A percentile compares a stretch with the other conserved stretches of the same genome.
phyloP scores from a whole-genome alignment of 2,329 filamentous ascomycete species.

The Penicillium sp. region DNA sequence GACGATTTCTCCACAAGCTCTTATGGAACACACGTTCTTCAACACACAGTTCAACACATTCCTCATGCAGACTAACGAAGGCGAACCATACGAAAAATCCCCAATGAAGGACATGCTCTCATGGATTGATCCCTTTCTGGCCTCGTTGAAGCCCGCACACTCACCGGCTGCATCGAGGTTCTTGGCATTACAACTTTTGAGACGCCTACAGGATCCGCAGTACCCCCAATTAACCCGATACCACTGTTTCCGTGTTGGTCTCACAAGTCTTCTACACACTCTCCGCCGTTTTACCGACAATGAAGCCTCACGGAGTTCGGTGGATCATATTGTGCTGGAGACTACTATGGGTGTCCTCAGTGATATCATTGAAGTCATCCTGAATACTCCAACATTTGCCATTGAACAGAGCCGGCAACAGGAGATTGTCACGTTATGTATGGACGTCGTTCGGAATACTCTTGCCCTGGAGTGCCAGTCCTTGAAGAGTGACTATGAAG shows the following conservation, averaged over 20 bases:
- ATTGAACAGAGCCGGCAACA: slow-evolving; percentile 53
- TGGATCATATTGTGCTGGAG: slow-evolving; percentile 43
- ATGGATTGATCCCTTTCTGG: slow-evolving; percentile 79
- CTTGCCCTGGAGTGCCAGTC: slow-evolving; percentile 74
- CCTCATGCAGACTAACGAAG: slow-evolving; percentile 56
- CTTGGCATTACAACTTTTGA: slow-evolving; percentile 75
- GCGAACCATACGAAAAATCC: slow-evolving; percentile 57
- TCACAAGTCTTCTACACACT: slow-evolving; percentile 51
- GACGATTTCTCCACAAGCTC: slow-evolving; percentile 74
- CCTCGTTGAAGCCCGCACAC: slow-evolving; percentile 75
- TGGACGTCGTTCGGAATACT: slow-evolving; percentile 68
- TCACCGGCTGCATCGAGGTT: slow-evolving; percentile 79
- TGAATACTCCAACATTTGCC: slow-evolving; percentile 59
- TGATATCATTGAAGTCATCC: slow-evolving; percentile 59
- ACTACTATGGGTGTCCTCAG: background rate
- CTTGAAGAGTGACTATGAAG: slow-evolving; percentile 68
- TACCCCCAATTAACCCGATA: slow-evolving; percentile 49
- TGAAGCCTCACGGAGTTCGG: slow-evolving; percentile 48
- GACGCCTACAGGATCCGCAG: slow-evolving; percentile 52
- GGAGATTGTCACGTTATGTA: slow-evolving; percentile 59
- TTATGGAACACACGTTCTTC: slow-evolving; percentile 82
- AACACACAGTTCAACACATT: slow-evolving; percentile 68
- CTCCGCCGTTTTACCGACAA: slow-evolving; percentile 54
- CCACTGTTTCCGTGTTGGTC: slow-evolving; percentile 51
- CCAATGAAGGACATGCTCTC: slow-evolving; percentile 68